Evolutionary conservation across 768 basidiomycete genomes (phyloP).

Genomic region (Rickenella mellea): DNA sequence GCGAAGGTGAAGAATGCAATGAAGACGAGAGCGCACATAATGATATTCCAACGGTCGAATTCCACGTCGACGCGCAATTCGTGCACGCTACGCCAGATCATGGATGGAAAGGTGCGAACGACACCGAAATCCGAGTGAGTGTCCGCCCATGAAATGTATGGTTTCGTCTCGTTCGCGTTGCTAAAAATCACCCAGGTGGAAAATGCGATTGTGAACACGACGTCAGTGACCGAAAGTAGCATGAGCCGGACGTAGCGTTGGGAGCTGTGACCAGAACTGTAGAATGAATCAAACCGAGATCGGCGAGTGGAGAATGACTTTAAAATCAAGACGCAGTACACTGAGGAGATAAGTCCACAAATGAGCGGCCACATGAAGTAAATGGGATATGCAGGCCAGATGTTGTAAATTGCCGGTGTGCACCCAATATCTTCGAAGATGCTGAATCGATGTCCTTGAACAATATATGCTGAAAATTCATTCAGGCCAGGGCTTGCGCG

Average conservation of each 20-base stretch:
- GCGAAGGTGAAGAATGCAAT: constrained; percentile 60
- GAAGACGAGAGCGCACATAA: constrained; percentile 45
- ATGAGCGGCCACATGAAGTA: constrained; percentile 11
- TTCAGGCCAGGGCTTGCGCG: background rate
- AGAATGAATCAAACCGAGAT: too few relatives aligned
- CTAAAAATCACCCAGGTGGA: constrained; percentile 26
- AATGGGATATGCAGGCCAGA: constrained; percentile 35
- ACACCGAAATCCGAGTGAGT: constrained; percentile 40
- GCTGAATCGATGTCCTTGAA: background rate
- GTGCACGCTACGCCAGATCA: constrained; percentile 29
- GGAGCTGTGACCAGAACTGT: constrained; percentile 35
- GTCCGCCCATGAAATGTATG: constrained; percentile 43
- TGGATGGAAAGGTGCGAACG: constrained; percentile 30
- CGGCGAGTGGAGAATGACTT: too few relatives aligned
- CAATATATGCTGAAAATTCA: background rate
- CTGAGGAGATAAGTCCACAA: constrained; percentile 3
- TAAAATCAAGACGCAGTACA: constrained; percentile 10
- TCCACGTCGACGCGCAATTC: constrained; percentile 23
- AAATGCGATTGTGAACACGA: constrained; percentile 38
- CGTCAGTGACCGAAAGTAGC: constrained; percentile 38
- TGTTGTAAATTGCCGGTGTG: background rate
- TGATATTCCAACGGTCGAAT: constrained; percentile 37
- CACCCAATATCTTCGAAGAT: background rate
- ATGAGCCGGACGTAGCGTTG: constrained; percentile 49
- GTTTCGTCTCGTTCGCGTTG: constrained; percentile 24